A percentile compares a stretch with the other conserved stretches of the same genome.
Conservation (phyloP, 805 yeast species). For the Candida alai region DNA sequence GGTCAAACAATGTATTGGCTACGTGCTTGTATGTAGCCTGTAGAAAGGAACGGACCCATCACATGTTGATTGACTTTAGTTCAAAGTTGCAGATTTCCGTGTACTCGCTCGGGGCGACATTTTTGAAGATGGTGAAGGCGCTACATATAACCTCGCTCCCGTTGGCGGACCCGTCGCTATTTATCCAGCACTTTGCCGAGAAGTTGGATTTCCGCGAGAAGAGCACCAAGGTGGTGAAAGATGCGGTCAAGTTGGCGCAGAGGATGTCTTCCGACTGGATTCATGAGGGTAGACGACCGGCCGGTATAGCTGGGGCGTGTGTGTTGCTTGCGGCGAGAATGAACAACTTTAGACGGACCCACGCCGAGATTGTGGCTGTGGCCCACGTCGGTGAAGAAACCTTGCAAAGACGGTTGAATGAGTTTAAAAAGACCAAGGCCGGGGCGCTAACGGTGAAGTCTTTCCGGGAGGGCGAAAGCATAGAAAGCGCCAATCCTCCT, state of each 20-base stretch:
- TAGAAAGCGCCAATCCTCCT: slow-evolving; percentile 71
- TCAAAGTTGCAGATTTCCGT: slow-evolving; percentile 87
- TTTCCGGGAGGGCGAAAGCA: slow-evolving; percentile 52
- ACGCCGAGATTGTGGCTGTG: slow-evolving; percentile 89
- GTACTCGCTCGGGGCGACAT: slow-evolving; percentile 93
- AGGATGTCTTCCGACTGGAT: slow-evolving; percentile 96
- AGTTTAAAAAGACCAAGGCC: slow-evolving; percentile 74
- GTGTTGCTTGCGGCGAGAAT: slow-evolving; percentile 89
- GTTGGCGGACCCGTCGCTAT: slow-evolving; percentile 88
- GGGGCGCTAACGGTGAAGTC: slow-evolving; percentile 69
- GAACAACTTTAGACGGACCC: slow-evolving; percentile 91
- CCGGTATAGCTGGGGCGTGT: slow-evolving; percentile 98
- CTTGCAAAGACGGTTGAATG: slow-evolving; percentile 82
- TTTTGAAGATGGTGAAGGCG: slow-evolving; percentile 84
- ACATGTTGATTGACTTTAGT: slow-evolving; percentile 93
- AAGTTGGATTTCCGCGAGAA: slow-evolving; percentile 76
- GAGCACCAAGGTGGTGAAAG: slow-evolving; percentile 71
- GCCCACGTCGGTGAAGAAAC: slow-evolving; percentile 96
- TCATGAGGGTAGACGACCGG: slow-evolving; percentile 94
- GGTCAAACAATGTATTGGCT: slow-evolving; percentile 92
- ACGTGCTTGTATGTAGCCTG: slow-evolving; percentile 95
- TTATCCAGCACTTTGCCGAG: slow-evolving; percentile 91
- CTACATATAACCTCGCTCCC: slow-evolving; percentile 77
- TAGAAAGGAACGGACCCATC: slow-evolving; percentile 84
- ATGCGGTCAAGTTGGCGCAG: slow-evolving; percentile 82